phyloP scores from a whole-genome alignment of 192 early-diverging fungal species.

The Linnemannia schmuckeri region DNA sequence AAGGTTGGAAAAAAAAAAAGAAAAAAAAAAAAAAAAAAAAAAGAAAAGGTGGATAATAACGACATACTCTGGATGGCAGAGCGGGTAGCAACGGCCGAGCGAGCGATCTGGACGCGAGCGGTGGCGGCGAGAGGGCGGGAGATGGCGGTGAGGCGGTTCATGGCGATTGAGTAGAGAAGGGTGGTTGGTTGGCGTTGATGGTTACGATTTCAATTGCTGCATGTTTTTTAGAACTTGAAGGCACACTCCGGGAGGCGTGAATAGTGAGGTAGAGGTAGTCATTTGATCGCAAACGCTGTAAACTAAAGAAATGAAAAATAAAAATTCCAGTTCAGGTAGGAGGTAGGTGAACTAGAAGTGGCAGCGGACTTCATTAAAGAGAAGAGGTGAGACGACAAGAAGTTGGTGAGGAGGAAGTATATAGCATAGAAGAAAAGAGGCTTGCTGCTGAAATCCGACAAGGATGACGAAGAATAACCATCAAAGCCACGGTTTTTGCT shows the following conservation, averaged over 20 bases:
- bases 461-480: background rate
- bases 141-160: slow-evolving; percentile 48
- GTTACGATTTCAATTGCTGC: background rate
- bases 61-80: slow-evolving; percentile 54
- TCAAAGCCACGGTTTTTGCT: background rate
- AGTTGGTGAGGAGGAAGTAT: no score
- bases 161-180: slow-evolving; percentile 9
- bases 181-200: slow-evolving; percentile 6
- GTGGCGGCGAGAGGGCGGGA: slow-evolving; percentile 47
- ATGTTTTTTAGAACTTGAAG: background rate
- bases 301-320: background rate
- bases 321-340: background rate
- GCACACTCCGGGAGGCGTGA: background rate
- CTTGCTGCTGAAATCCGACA: background rate
- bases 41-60: no score
- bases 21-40: slow-evolving; percentile 4
- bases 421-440: background rate
- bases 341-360: background rate
- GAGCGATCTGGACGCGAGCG: slow-evolving; percentile 47
- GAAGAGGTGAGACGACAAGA: background rate
- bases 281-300: background rate
- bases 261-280: background rate
- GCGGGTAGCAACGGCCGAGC: slow-evolving; percentile 42
- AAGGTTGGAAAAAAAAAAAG: background rate
- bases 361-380: background rate